Evolutionary conservation across 345 rosid species (phyloP).

Genomic region (Boechera retrofracta): DNA sequence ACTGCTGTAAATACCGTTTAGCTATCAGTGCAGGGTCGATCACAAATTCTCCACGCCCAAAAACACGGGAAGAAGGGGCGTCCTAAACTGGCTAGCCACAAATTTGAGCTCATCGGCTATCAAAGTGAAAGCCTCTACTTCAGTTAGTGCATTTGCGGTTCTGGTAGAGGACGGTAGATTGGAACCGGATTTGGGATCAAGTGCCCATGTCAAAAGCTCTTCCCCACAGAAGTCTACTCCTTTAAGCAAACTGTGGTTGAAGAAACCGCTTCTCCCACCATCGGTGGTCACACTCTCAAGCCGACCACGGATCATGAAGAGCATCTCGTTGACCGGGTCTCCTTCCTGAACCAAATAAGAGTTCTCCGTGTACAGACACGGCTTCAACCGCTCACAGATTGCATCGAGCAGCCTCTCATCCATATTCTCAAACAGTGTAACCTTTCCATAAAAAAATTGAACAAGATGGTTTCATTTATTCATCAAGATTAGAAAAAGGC

Average conservation of each 20-base stretch:
- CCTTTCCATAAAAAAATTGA: constrained; percentile 47
- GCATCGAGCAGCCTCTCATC: constrained; percentile 97
- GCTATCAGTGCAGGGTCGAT: constrained; percentile 89
- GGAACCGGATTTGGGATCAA: constrained; percentile 86
- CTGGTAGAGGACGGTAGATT: constrained; percentile 97
- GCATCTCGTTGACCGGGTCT: constrained; percentile 98
- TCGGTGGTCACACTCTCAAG: constrained; percentile 95
- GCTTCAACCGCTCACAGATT: constrained; percentile 91
- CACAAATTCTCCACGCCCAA: constrained; percentile 97
- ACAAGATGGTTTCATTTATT: background rate
- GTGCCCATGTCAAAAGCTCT: constrained; percentile 97
- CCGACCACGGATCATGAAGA: constrained; percentile 92
- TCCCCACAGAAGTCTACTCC: constrained; percentile 98
- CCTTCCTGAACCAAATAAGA: constrained; percentile 92
- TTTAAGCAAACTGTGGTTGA: constrained; percentile 75
- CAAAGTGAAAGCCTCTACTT: constrained; percentile 93
- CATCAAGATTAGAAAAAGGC: constrained; percentile 6
- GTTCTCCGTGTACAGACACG: constrained; percentile 74
- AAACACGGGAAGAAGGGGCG: constrained; percentile 95
- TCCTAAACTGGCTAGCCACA: constrained; percentile 93
- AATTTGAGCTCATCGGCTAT: constrained; percentile 89
- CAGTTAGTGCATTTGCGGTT: constrained; percentile 81
- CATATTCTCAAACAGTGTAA: constrained; percentile 90
- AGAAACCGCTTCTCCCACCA: constrained; percentile 97
- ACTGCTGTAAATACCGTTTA: constrained; percentile 72